phyloP scores from a whole-genome alignment of 1,284 basidiomycete genomes.

The Puccinia polysora region DNA sequence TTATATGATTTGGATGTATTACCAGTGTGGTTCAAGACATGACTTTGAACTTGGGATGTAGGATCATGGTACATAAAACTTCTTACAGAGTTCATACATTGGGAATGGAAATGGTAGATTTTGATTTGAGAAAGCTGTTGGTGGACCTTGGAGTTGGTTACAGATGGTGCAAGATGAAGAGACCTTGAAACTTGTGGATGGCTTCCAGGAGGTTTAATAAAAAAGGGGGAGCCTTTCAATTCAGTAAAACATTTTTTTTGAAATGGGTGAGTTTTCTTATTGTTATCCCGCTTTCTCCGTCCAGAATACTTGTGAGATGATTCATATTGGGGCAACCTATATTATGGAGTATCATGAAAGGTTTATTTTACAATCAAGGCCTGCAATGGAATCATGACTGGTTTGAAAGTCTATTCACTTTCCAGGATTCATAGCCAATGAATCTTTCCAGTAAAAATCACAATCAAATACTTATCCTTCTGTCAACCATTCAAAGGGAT shows the following conservation, averaged over 20 bases:
- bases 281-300: slow-evolving; percentile 57
- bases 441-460: slow-evolving; percentile 68
- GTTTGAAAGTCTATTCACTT: slow-evolving; percentile 58
- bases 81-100: background rate
- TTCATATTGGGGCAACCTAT: slow-evolving; percentile 70
- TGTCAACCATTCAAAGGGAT: slow-evolving; percentile 58
- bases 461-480: slow-evolving; percentile 57
- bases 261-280: slow-evolving; percentile 16
- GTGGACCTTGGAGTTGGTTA: slow-evolving; percentile 18
- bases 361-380: slow-evolving; percentile 47
- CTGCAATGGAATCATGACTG: slow-evolving; percentile 27
- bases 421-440: slow-evolving; percentile 74
- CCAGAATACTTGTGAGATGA: slow-evolving; percentile 79
- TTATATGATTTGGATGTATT: slow-evolving; percentile 21
- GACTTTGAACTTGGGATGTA: background rate
- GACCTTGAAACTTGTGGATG: slow-evolving; percentile 12
- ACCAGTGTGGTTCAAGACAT: background rate
- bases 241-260: slow-evolving; percentile 29
- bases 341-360: background rate
- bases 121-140: slow-evolving; percentile 1
- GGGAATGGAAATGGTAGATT: background rate
- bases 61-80: background rate
- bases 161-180: background rate
- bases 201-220: background rate
- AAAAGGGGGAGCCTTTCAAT: slow-evolving; percentile 6